Percentiles rank a stretch among this genome's conserved stretches.
phyloP scores from a whole-genome alignment of 495 filamentous ascomycete species.

The Aspergillus sparsus region DNA sequence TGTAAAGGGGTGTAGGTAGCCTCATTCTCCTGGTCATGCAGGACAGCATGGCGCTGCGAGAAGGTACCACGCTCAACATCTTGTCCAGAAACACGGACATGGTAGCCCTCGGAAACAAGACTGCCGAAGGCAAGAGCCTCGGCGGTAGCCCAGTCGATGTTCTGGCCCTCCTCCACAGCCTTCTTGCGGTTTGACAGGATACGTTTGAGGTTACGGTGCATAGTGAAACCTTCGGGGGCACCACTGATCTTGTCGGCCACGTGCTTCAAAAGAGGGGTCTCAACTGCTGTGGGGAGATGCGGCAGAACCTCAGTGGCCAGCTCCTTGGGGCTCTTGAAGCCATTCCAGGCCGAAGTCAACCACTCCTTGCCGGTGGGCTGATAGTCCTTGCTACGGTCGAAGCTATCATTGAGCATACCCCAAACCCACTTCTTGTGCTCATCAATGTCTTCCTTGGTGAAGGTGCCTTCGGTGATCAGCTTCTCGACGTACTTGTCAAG shows the following conservation, averaged over 20 bases:
- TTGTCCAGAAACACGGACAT: slow-evolving; percentile 95
- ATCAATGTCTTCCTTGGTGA: slow-evolving; percentile 96
- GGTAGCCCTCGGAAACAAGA: slow-evolving; percentile 87
- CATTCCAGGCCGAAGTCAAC: slow-evolving; percentile 98
- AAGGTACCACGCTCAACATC: slow-evolving; percentile 99
- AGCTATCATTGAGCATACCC: slow-evolving; percentile 97
- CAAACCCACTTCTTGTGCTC: slow-evolving; percentile 99
- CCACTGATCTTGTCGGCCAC: slow-evolving; percentile 75
- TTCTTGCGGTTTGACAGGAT: slow-evolving; percentile 89
- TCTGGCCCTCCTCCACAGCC: slow-evolving; percentile 87
- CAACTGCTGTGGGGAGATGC: slow-evolving; percentile 84
- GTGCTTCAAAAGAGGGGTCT: slow-evolving; percentile 65
- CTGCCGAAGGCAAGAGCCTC: slow-evolving; percentile 95
- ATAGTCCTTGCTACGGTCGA: slow-evolving; percentile 95
- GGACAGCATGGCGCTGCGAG: slow-evolving; percentile 94
- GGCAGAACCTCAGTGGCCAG: slow-evolving; percentile 91
- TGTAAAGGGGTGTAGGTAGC: slow-evolving; percentile 89
- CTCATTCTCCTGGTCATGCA: slow-evolving; percentile 96
- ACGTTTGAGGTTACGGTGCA: slow-evolving; percentile 95
- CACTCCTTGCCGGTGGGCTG: slow-evolving; percentile 95
- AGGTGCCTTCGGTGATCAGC: slow-evolving; percentile 85
- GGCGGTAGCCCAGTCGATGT: slow-evolving; percentile 96
- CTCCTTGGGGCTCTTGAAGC: slow-evolving; percentile 98
- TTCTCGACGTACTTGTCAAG: slow-evolving; percentile 86
- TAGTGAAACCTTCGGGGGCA: slow-evolving; percentile 78